Base-by-base conservation (phyloP, 345 rosid species). In the Carallia pectinifolia region DNA sequence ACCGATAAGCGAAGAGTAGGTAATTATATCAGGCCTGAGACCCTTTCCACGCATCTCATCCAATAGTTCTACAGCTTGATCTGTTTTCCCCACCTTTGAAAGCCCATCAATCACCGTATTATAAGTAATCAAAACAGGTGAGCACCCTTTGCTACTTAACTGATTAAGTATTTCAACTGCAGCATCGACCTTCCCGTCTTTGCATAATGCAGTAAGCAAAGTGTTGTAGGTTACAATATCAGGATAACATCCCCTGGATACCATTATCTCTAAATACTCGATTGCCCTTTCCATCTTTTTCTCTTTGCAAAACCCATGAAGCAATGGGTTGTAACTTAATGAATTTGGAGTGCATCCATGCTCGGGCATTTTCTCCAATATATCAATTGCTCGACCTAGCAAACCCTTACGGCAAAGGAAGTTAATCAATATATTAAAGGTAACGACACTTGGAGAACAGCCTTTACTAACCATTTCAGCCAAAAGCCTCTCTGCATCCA, bases 201-300 rank as follows among this genome's bases (percentile, higher is more conserved):
- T 91, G 81, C 92, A 88, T 60, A 94, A 75, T 64, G 93, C 98
- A 17, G 91, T 85, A 5, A 94, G 80, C 83, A 94, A 73, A 53
- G 94, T 91, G 81, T 91, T 94, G 70, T 94, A 94, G 16, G 97
- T 89, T 65, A 94, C 97, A 62, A 91, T 91, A 76, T 94, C 93
- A 6, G 98, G 98, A 73, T 89, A 88, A 77, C 95, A 94, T 7
- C 94, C 96, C 69, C 90, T 85, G 61, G 96, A 85, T 54, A 85
- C 88, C 97, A 94, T 94, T 71, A 87, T 69, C 74, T 87, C 96
- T 77, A 93, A 75, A 81, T 87, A 93, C 71, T 89, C 87, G 6
- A 91, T 82, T 4, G 90, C 98, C 53, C 89, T 84, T 16, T 89
- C 94, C 93, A 91, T 94, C 76, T 84, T 91, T 75, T 88, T 89